Evolutionary conservation across 148 eudicot genomes (phyloP).

Genomic region (Vaccinium corymbosum): DNA sequence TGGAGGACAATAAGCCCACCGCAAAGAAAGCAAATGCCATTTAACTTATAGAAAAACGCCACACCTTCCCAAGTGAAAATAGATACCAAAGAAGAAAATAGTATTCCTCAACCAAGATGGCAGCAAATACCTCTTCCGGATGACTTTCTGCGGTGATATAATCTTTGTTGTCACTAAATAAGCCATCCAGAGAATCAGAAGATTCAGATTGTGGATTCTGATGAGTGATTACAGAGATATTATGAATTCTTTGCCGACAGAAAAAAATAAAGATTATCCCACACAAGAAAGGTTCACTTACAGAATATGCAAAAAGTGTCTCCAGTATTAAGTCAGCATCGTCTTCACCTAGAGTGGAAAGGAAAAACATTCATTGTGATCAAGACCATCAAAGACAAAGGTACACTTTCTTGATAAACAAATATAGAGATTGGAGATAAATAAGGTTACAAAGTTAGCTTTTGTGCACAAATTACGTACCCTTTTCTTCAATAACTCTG

Average conservation of each 20-base stretch:
- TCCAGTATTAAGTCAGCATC: conserved; percentile 71
- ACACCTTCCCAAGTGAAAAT: background rate
- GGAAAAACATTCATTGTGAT: conserved; percentile 3
- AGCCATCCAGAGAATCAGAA: conserved; percentile 33
- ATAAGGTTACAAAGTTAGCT: background rate
- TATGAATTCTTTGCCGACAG: background rate
- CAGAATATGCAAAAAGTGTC: conserved; percentile 66
- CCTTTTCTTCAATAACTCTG: conserved; percentile 64
- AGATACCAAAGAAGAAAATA: conserved; percentile 1
- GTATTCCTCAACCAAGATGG: conserved; percentile 10
- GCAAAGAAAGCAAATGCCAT: background rate
- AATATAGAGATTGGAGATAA: background rate
- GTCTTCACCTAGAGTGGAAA: conserved; percentile 57
- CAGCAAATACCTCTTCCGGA: conserved; percentile 36
- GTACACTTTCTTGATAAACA: conserved; percentile 9
- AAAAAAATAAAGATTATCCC: background rate
- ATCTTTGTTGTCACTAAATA: conserved; percentile 26
- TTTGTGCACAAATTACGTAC: conserved; percentile 25
- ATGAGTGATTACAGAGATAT: conserved; percentile 10
- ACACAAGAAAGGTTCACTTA: conserved; percentile 36
- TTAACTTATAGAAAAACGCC: background rate
- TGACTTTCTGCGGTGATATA: conserved; percentile 23
- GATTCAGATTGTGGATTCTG: conserved; percentile 39
- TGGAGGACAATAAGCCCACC: background rate
- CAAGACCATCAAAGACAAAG: conserved; percentile 3